A percentile compares a stretch with the other conserved stretches of the same genome.
These are phyloP conservation scores for Alternaria viburni DNA, from an alignment of 2,329 filamentous ascomycete species.

Conservation along the genomic window DNA sequence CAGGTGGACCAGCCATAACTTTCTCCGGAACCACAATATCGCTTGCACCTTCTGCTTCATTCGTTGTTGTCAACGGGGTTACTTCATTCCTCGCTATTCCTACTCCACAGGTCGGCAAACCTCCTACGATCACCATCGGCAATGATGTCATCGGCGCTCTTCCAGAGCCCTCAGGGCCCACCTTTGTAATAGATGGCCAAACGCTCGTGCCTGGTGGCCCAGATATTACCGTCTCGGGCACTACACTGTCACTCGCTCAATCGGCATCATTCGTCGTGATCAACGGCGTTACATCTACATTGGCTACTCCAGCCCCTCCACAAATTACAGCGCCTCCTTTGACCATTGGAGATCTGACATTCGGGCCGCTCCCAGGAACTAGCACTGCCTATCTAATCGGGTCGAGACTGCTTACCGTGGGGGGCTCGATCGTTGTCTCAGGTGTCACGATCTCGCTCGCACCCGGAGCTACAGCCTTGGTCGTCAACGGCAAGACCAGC, in stretches of 20 bases:
- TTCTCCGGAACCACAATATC: conserved; percentile 42
- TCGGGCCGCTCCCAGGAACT: conserved; percentile 36
- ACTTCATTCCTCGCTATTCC: conserved; percentile 42
- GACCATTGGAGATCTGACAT: conserved; percentile 37
- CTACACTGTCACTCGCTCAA: conserved; percentile 39
- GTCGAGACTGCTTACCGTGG: conserved; percentile 48
- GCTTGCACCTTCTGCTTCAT: conserved; percentile 32
- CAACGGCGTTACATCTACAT: conserved; percentile 44
- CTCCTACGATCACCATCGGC: conserved; percentile 26
- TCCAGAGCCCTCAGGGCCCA: conserved; percentile 10
- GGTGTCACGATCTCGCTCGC: conserved; percentile 41
- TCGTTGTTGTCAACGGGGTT: conserved; percentile 39
- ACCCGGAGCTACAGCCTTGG: conserved; percentile 33
- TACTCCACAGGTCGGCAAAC: conserved; percentile 14
- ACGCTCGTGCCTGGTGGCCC: conserved; percentile 47
- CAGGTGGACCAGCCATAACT: conserved; percentile 41
- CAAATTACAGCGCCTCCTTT: conserved; percentile 36
- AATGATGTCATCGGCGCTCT: conserved; percentile 23
- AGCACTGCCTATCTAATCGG: conserved; percentile 48
- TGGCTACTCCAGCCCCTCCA: conserved; percentile 32
- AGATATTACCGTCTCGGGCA: conserved; percentile 41
- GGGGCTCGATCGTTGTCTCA: conserved; percentile 39
- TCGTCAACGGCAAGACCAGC: conserved; percentile 44
- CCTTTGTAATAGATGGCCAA: conserved; percentile 46
- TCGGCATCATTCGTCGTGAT: conserved; percentile 42